Percentiles rank a stretch among this genome's conserved stretches.
Evolutionary conservation across 768 basidiomycete genomes (phyloP).

Genomic region (Artomyces pyxidatus): DNA sequence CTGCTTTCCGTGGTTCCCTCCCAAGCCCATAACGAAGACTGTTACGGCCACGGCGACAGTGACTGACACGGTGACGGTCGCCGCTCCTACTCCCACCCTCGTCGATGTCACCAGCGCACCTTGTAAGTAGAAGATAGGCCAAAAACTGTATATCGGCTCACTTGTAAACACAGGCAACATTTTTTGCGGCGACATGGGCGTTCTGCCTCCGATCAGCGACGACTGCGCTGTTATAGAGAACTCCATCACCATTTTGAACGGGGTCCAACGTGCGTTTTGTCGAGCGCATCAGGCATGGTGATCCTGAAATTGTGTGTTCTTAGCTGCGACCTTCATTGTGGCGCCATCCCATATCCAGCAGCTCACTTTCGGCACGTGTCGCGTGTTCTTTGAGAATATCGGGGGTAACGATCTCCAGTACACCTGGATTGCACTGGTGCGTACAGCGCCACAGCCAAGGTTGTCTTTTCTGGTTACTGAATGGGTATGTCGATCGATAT

Average conservation of each 20-base stretch:
- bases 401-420: background rate
- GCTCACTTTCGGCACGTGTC: background rate
- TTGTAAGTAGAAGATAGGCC: no score
- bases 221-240: background rate
- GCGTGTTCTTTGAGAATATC: background rate
- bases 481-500: background rate
- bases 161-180: background rate
- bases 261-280: background rate
- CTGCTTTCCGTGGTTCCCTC: no score
- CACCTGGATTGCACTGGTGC: background rate
- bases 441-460: background rate
- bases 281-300: no score
- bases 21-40: no score
- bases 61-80: no score
- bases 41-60: no score
- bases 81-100: no score
- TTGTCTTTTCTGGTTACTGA: background rate
- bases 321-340: background rate
- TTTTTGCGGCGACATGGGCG: background rate
- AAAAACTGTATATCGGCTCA: no score
- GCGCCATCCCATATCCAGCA: background rate
- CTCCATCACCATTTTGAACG: background rate
- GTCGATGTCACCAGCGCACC: no score
- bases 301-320: no score
- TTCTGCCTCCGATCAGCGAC: background rate